phyloP scores from a whole-genome alignment of 306 rosid genomes.

The Vigna mungo region DNA sequence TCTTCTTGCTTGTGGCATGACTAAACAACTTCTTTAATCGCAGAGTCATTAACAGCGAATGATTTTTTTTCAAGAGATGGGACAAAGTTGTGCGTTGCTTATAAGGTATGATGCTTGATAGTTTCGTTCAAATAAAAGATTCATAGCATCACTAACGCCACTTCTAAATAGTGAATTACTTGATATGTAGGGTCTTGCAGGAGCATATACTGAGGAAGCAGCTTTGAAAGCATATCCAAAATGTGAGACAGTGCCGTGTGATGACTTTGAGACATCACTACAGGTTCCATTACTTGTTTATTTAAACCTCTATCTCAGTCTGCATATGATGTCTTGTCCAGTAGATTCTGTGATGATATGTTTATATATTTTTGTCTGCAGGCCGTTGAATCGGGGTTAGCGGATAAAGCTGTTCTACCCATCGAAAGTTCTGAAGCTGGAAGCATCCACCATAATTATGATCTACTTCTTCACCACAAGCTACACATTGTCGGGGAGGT shows the following conservation, averaged over 20 bases:
- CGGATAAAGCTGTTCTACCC: slow-evolving; percentile 80
- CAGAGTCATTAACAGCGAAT: slow-evolving; percentile 67
- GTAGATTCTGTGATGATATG: slow-evolving; percentile 32
- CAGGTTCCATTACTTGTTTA: slow-evolving; percentile 53
- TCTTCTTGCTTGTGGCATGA: slow-evolving; percentile 36
- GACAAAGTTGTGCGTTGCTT: slow-evolving; percentile 72
- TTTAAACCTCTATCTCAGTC: not conserved
- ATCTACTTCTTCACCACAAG: slow-evolving; percentile 74
- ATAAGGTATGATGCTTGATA: slow-evolving; percentile 60
- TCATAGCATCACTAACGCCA: slow-evolving; percentile 21
- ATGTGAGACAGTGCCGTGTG: slow-evolving; percentile 82
- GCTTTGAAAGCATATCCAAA: slow-evolving; percentile 75
- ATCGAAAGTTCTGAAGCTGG: slow-evolving; percentile 76
- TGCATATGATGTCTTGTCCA: slow-evolving; percentile 2
- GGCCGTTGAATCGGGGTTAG: slow-evolving; percentile 83
- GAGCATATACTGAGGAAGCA: slow-evolving; percentile 79
- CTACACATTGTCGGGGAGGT: slow-evolving; percentile 80
- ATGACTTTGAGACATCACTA: slow-evolving; percentile 66
- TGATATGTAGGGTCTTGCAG: slow-evolving; percentile 63
- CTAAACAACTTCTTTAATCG: slow-evolving; percentile 38
- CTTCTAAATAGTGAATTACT: slow-evolving; percentile 39
- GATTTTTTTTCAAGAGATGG: slow-evolving; percentile 46
- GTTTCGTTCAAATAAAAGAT: slow-evolving; percentile 24
- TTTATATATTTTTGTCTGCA: slow-evolving; percentile 36
- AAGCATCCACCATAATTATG: slow-evolving; percentile 79